Evolutionary conservation across 148 eudicot genomes (phyloP), one percentile per base, ranked within the genome.

Genomic region (Camellia granthamiana): DNA sequence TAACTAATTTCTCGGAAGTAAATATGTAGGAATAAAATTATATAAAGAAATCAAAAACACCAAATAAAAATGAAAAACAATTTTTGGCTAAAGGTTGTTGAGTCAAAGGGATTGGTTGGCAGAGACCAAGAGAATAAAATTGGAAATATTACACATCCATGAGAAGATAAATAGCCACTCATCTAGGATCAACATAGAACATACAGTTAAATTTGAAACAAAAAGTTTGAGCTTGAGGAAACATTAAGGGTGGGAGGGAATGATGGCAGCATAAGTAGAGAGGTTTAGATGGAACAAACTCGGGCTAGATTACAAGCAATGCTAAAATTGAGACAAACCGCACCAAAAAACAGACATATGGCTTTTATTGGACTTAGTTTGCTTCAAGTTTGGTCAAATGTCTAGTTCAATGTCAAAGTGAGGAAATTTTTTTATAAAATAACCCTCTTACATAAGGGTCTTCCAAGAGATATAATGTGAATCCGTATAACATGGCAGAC

Each of bases 391-490:
- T 19, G 1, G 74, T 49, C 38, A 5, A 13, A 72, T 6, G 12
- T 72, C 76, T 13, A 72, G n/a, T 12, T 72, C 76, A 72, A 52
- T 64, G n/a, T 64, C 49, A 44, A 60, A 63, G 13, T 42, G 11
- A 9, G 2, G 5, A 69, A 69, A 47, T 51, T 43, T 23, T 23
- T 23, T 23, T 23, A 23, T 23, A 23, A 23, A 60, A 41, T 5
- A 46, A 11, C n/a, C 43, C 30, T n/a, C 42, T 4, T 2, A 14
- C 78, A 61, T 13, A 23, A 61, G 21, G 6, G 11, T 60, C 56
- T 21, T 61, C 41, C 12, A 43, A 75, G 12, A 16, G 7, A n/a
- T 59, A 14, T 43, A 58, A 42, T 6, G 44, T 18, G 14, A 69
- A 47, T 69, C 72, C 13, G 44, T 70, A 38, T 47, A 70, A 70